Evolutionary conservation across 1,139 yeast genomes (phyloP).

Genomic region (Pneumocystis oryctolagi): DNA sequence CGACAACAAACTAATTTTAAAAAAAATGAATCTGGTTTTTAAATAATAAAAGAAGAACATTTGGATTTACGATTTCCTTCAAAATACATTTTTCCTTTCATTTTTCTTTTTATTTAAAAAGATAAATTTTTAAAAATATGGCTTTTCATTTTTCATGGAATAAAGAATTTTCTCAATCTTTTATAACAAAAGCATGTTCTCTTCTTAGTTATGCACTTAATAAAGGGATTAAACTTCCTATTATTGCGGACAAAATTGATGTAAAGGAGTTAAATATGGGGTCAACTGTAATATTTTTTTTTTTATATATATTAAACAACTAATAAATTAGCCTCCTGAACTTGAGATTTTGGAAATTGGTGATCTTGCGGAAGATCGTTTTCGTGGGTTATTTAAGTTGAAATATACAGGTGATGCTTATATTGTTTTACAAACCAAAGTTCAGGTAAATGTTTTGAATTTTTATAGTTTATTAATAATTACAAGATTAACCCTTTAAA

Average conservation of each 20-base stretch:
- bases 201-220: constrained; percentile 65
- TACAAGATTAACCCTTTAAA: constrained; percentile 65
- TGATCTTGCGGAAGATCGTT: constrained; percentile 63
- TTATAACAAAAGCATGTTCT: constrained; percentile 38
- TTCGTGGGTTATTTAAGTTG: constrained; percentile 73
- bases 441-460: constrained; percentile 20
- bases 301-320: neutral
- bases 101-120: neutral
- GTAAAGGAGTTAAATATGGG: constrained; percentile 71
- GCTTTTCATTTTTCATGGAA: constrained; percentile 12
- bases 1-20: neutral
- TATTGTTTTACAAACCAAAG: constrained; percentile 64
- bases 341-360: constrained; percentile 78
- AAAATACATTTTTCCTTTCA: neutral
- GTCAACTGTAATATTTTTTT: constrained; percentile 23
- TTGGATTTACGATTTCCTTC: neutral
- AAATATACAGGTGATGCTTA: constrained; percentile 70
- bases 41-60: neutral
- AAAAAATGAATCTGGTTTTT: neutral
- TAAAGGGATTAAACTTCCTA: constrained; percentile 55
- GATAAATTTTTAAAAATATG: neutral
- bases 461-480: neutral
- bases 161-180: constrained; percentile 11
- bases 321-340: constrained; percentile 39
- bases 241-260: constrained; percentile 56